Base-by-base conservation (phyloP, 2,329 filamentous ascomycete species). In the Colletotrichum scovillei region DNA sequence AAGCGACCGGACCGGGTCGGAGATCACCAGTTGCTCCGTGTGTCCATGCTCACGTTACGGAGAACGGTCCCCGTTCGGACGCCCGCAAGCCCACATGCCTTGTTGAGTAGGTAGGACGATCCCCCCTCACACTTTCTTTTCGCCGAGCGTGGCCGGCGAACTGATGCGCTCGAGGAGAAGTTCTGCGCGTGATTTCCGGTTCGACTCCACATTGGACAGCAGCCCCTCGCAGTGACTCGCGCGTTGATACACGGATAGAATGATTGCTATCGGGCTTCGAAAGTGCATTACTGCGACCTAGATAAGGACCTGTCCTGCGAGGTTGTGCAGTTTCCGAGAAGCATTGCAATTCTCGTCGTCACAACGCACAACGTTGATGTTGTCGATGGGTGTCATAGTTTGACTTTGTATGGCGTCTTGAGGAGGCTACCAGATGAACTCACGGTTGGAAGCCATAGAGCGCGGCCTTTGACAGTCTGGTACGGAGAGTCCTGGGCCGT, bases 1-100 rank as follows among this genome's bases (percentile, higher is more conserved):
- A 22, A 42, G 38, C 22, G 35, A 38, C n/a, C 28, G 46, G n/a
- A 19, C 30, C n/a, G 16, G 35, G 56, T 57, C 42, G 42, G 42
- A 49, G 42, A 42, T 49, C 69, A 30, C 58, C 57, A 52, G 19
- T 26, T 52, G 69, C 69, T 63, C 65, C 65, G 58, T 72, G 65
- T 72, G 63, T 49, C 32, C 56, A 24, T 14, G 1, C 24, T 22
- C 11, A 14, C 63, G 19, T 46, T 55, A 14, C 26, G 30, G 28
- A 9, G 38, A 19, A 55, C 32, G 46, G 19, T 49, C 22, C 19
- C 69, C 69, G 64, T 72, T 72, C 64, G 57, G 30, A 69, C 57
- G 69, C 64, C 38, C 32, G 26, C 57, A 16, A 19, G 5, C 22
- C 46, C 16, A 22, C 14, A n/a, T n/a, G 35, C 30, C 49, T 16